Base-by-base conservation (phyloP, 768 basidiomycete genomes). In the Phylloporus sp. region DNA sequence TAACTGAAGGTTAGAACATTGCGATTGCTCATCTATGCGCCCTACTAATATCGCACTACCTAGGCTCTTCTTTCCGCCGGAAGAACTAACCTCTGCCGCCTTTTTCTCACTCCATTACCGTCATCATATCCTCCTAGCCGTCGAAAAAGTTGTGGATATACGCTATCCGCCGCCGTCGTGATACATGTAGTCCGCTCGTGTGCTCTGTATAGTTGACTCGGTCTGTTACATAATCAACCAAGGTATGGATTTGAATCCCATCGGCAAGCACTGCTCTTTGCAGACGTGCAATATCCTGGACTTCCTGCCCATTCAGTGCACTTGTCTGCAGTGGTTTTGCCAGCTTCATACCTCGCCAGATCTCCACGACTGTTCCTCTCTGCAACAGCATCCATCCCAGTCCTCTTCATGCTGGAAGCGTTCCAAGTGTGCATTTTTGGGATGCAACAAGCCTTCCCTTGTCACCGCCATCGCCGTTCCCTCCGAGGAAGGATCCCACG, bases 41-140 rank as follows among this genome's bases (percentile, higher is more conserved):
- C 15, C 39, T 37, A 29, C 55, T 56, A 37, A 55, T 46, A 39
- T 51, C 49, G 38, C 43, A 27, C 42, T 48, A 18, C 44, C 28
- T 66, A 95, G 93, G 95, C 55, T 94, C 86, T 73, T 97, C 94
- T 53, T 97, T 93, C 87, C 90, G 95, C 72, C 82, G 86, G 79
- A 98, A 97, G 82, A 87, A 85, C 76, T 90, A 78, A 65, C 26
- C 39, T 18, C 38, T 39, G 27, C 26, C 37, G 31, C 42, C 28
- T 27, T n/a, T 42, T 31, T 6, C 18, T 9, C 32, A 32, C 35
- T 23, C 23, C 40, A 20, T 24, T 13, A 23, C 31, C 9, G 20
- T 24, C 24, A 24, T 20, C 15, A 2, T 26, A n/a, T 9, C 29
- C 35, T 50, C 28, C 20, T 35, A 31, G 28, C 14, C 27, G 28